These are phyloP conservation scores for Collariella sp. DNA, from an alignment of 495 filamentous ascomycete genomes.

Conservation along the genomic window DNA sequence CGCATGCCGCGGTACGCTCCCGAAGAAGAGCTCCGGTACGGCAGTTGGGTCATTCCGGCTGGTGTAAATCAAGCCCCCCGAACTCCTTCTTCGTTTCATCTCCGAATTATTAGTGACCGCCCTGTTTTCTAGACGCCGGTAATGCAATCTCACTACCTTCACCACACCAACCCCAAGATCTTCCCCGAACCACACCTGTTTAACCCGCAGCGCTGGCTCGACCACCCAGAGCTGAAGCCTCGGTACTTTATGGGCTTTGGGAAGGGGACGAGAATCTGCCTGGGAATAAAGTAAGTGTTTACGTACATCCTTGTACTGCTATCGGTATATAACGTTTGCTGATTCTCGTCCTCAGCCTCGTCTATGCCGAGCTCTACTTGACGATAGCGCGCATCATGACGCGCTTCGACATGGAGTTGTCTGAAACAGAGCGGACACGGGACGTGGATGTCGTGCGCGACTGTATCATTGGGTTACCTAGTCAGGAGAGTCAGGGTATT, in stretches of 20 bases:
- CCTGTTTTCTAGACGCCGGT: too few relatives aligned
- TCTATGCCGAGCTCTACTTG: slow-evolving; percentile 9
- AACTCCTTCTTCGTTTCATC: too few relatives aligned
- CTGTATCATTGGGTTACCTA: too few relatives aligned
- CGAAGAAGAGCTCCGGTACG: slow-evolving; percentile 33
- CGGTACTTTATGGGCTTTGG: slow-evolving; percentile 37
- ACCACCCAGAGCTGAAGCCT: slow-evolving; percentile 2
- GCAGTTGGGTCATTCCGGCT: neutral
- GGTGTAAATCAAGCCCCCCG: too few relatives aligned
- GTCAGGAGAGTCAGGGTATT: too few relatives aligned
- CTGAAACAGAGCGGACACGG: slow-evolving; percentile 30
- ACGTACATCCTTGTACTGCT: neutral
- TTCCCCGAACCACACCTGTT: slow-evolving; percentile 39
- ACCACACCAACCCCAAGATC: slow-evolving; percentile 28
- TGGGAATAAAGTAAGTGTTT: slow-evolving; percentile 30
- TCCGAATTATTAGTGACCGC: too few relatives aligned
- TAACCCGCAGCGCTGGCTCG: slow-evolving; percentile 41
- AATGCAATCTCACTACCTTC: too few relatives aligned
- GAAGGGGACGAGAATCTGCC: slow-evolving; percentile 37
- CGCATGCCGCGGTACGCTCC: slow-evolving; percentile 39
- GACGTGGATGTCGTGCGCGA: too few relatives aligned
- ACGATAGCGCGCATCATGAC: neutral
- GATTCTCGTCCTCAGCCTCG: neutral
- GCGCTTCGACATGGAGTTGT: slow-evolving; percentile 14
- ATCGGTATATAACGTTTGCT: neutral